phyloP scores from a whole-genome alignment of 2,329 filamentous ascomycete species.

The Grosmannia huntii region DNA sequence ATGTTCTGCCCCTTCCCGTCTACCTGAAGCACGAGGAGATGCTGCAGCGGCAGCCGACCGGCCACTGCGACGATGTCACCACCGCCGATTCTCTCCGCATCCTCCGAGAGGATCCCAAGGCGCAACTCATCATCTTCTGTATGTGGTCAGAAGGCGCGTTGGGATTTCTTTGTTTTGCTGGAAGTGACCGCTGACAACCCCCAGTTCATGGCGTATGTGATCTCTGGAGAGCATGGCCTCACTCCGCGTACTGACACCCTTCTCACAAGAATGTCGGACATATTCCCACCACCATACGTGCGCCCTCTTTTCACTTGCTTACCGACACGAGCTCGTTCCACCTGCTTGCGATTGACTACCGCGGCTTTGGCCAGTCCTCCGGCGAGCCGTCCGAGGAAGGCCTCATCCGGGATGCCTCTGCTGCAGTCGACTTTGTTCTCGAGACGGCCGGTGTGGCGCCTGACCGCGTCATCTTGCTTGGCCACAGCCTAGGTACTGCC shows the following conservation, averaged over 20 bases:
- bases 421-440: slow-evolving; percentile 62
- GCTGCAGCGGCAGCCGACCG: slow-evolving; percentile 39
- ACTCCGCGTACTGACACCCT: not conserved
- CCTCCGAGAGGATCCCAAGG: slow-evolving; percentile 48
- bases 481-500: slow-evolving; percentile 81
- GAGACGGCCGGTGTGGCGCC: slow-evolving; percentile 51
- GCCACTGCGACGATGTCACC: slow-evolving; percentile 40
- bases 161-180: too few relatives aligned
- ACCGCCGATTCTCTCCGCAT: slow-evolving; percentile 46
- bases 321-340: slow-evolving; percentile 64
- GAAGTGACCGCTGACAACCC: slow-evolving; percentile 6
- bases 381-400: slow-evolving; percentile 72
- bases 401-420: slow-evolving; percentile 64
- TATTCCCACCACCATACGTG: slow-evolving; percentile 64
- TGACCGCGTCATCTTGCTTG: slow-evolving; percentile 64
- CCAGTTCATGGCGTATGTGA: slow-evolving; percentile 49
- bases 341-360: slow-evolving; percentile 81
- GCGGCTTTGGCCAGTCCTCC: slow-evolving; percentile 71
- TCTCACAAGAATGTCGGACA: slow-evolving; percentile 64
- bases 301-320: slow-evolving; percentile 64
- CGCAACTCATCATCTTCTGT: slow-evolving; percentile 53
- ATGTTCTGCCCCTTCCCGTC: slow-evolving; percentile 66
- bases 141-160: slow-evolving; percentile 18
- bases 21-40: slow-evolving; percentile 59
- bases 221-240: not conserved